Percentiles rank a stretch among this genome's conserved stretches.
Evolutionary conservation across 495 filamentous ascomycete genomes (phyloP).

Genomic region (Emericellopsis terricola): DNA sequence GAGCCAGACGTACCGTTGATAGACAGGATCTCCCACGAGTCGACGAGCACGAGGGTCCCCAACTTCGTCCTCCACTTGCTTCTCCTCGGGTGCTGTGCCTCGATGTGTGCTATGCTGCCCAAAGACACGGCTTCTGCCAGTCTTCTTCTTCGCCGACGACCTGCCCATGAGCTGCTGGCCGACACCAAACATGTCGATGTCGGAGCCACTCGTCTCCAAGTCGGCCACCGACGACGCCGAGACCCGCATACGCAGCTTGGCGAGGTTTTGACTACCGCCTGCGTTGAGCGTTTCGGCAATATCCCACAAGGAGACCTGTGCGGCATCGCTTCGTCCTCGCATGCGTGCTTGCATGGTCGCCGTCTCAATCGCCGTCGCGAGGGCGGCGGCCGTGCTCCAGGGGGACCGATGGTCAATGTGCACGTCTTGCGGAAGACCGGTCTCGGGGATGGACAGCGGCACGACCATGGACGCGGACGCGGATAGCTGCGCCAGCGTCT

Average conservation of each 20-base stretch:
- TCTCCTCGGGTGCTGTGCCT: too few species aligned
- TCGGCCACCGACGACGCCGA: background rate
- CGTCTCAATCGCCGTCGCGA: constrained; percentile 64
- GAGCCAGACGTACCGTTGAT: constrained; percentile 1
- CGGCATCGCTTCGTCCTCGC: constrained; percentile 24
- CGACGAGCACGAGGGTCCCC: background rate
- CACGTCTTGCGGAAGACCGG: constrained; percentile 38
- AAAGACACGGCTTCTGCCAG: background rate
- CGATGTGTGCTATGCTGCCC: too few species aligned
- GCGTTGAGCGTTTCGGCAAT: constrained; percentile 56
- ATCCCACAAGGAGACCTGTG: constrained; percentile 33
- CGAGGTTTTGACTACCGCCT: constrained; percentile 66
- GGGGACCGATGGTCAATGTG: constrained; percentile 42
- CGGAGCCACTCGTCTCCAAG: too few species aligned
- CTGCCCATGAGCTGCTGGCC: too few species aligned
- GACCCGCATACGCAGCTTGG: constrained; percentile 28
- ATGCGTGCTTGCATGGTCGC: constrained; percentile 62
- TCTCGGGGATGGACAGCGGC: constrained; percentile 48
- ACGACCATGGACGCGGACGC: constrained; percentile 60
- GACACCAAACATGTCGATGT: too few species aligned
- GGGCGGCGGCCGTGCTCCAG: constrained; percentile 70
- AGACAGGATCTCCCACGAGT: background rate
- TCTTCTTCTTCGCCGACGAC: too few species aligned
- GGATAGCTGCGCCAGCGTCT: constrained; percentile 45
- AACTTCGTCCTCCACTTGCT: background rate